Evolutionary conservation across 2,329 filamentous ascomycete genomes (phyloP).

Genomic region (Remersonia thermophila): DNA sequence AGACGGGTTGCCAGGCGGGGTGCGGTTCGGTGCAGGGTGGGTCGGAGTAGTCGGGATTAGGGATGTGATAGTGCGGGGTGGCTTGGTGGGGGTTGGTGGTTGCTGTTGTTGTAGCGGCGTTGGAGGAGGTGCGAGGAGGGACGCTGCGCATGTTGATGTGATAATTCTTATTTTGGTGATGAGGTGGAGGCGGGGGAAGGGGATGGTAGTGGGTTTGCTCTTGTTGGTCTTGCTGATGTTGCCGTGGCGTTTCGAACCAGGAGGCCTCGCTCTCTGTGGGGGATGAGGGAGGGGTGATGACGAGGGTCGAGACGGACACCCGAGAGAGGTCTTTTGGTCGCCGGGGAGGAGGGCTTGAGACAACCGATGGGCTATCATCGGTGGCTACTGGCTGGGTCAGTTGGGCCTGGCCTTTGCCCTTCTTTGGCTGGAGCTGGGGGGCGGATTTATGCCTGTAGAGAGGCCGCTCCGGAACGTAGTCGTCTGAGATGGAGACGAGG

Average conservation of each 20-base stretch:
- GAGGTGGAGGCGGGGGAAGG: neutral
- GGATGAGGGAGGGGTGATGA: constrained; percentile 8
- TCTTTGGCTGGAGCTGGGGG: neutral
- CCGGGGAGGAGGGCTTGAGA: neutral
- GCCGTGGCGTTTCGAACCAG: neutral
- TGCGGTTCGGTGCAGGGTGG: neutral
- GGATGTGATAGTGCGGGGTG: neutral
- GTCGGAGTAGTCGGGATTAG: neutral
- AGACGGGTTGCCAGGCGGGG: too few relatives aligned
- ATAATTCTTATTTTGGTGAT: neutral
- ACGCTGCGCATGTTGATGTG: neutral
- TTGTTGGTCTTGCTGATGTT: neutral
- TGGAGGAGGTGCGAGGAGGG: neutral
- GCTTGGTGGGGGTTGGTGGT: neutral
- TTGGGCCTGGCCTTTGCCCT: neutral
- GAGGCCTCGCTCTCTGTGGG: neutral
- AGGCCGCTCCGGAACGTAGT: constrained; percentile 31
- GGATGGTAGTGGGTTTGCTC: neutral
- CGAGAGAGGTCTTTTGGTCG: neutral
- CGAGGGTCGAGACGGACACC: constrained; percentile 1
- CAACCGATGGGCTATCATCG: neutral
- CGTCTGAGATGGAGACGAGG: constrained; percentile 31
- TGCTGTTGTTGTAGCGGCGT: neutral
- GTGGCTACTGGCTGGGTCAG: constrained; percentile 1
- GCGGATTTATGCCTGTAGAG: constrained; percentile 3